Evolutionary conservation across 2,329 filamentous ascomycete genomes (phyloP), one percentile per base, ranked within the genome.

Genomic region (Sphaerulina musiva): DNA sequence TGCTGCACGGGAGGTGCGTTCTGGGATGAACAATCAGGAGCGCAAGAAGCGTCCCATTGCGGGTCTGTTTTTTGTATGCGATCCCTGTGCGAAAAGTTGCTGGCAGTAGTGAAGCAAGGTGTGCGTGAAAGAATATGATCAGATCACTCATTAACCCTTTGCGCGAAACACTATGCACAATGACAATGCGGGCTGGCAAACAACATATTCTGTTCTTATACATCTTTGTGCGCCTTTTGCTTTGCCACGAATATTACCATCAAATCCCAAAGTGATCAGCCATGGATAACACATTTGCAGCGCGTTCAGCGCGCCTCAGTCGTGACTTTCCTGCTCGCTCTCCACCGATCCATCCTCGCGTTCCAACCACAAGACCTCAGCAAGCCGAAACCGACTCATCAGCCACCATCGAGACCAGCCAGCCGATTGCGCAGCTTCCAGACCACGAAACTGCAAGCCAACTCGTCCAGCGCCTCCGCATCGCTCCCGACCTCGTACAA

Each of bases 41-140:
- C 31, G 48, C 31, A 45, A 45, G 17, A 51, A 38, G 48, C 40
- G 41, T 3, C 48, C 48, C n/a, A 17, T 29, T 20, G 48, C 48
- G 23, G 38, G 45, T 14, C n/a, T 17, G 20, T 51, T 38, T 17
- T 31, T 51, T 11, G 31, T 51, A 32, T 38, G 23, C 20, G 42
- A 51, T n/a, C 41, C 12, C n/a, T 20, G 29, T 41, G 41, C 32
- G 32, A 36, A 14, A 23, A 31, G 14, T n/a, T n/a, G 39, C 23
- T 44, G 40, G 14, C 20, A 43, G 48, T 43, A 8, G 10, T 10
- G 26, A 34, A 34, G 29, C 44, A 17, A 36, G 5, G 8, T 26
- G 48, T 20, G 20, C 14, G 14, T 17, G 40, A 17, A 9, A n/a
- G 31, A 50, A 23, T 44, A 26, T 45, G 23, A 45, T 29, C 2